Evolutionary conservation across 106 monocot genomes (phyloP).

Genomic region (Apostasia shenzhenica): DNA sequence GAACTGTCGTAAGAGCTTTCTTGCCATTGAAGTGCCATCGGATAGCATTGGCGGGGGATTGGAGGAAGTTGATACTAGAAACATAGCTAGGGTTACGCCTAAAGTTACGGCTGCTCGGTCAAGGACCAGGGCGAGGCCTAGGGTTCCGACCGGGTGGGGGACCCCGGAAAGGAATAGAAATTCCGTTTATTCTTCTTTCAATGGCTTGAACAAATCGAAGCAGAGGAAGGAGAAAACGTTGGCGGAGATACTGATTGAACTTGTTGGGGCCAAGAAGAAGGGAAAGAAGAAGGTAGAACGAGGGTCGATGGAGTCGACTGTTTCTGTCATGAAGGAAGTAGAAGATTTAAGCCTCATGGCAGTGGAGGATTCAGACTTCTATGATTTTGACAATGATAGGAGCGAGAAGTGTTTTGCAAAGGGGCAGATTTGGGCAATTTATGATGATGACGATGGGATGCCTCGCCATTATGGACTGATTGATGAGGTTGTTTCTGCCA

Average conservation of each 20-base stretch:
- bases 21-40: slow-evolving; percentile 47
- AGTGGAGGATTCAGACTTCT: slow-evolving; percentile 95
- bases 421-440: slow-evolving; percentile 89
- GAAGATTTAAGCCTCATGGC: slow-evolving; percentile 50
- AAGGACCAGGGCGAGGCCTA: slow-evolving; percentile 22
- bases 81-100: not conserved
- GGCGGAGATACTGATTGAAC: slow-evolving; percentile 55
- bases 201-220: slow-evolving; percentile 16
- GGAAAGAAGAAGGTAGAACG: slow-evolving; percentile 11
- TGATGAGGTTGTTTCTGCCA: slow-evolving; percentile 34
- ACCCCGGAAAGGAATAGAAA: slow-evolving; percentile 16
- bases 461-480: slow-evolving; percentile 78
- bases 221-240: slow-evolving; percentile 55
- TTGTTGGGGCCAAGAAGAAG: slow-evolving; percentile 16
- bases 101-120: slow-evolving; percentile 21
- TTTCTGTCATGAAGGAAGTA: not conserved
- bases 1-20: slow-evolving; percentile 58
- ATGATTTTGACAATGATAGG: slow-evolving; percentile 75
- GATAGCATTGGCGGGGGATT: not conserved
- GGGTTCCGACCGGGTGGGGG: slow-evolving; percentile 13
- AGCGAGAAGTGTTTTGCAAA: slow-evolving; percentile 63
- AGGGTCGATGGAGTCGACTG: not conserved
- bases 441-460: slow-evolving; percentile 91
- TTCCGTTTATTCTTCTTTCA: not conserved
- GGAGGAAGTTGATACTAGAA: slow-evolving; percentile 3